Conservation (phyloP, 345 rosid species). For the Lumnitzera littorea region DNA sequence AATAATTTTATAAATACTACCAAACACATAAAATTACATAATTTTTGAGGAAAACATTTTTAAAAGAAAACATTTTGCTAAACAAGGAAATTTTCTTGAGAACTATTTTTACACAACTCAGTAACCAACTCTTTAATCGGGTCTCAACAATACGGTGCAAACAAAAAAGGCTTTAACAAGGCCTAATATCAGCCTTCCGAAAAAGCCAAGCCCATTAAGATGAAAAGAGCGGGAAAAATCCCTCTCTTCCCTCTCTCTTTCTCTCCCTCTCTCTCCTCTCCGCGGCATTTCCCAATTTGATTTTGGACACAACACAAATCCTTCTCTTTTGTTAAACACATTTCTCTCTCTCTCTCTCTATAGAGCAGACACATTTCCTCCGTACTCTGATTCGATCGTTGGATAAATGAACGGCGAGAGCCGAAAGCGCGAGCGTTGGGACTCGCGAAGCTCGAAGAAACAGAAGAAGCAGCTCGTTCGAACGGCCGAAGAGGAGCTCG, state of each 20-base stretch:
- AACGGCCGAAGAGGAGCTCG: conserved; percentile 75
- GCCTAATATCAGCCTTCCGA: background rate
- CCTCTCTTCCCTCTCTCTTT: background rate
- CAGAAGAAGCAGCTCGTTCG: conserved; percentile 61
- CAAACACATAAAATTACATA: no score
- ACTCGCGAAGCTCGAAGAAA: conserved; percentile 47
- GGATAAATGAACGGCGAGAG: conserved; percentile 25
- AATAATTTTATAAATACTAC: no score
- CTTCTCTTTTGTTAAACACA: background rate
- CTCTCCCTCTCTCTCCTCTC: background rate
- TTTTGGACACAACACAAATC: background rate
- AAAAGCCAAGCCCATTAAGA: background rate
- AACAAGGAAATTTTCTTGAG: no score
- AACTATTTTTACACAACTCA: no score
- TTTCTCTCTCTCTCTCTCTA: background rate
- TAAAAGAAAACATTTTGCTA: no score
- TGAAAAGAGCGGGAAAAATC: conserved; percentile 14
- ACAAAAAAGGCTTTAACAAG: background rate
- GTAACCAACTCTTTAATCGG: no score
- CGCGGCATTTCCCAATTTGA: no score
- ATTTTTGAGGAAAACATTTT: no score
- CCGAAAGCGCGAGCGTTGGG: conserved; percentile 47
- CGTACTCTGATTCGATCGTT: conserved; percentile 1
- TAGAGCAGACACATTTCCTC: background rate
- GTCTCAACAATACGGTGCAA: no score